Evolutionary conservation across 345 rosid species (phyloP).

Genomic region (Citrus mangshanensis): DNA sequence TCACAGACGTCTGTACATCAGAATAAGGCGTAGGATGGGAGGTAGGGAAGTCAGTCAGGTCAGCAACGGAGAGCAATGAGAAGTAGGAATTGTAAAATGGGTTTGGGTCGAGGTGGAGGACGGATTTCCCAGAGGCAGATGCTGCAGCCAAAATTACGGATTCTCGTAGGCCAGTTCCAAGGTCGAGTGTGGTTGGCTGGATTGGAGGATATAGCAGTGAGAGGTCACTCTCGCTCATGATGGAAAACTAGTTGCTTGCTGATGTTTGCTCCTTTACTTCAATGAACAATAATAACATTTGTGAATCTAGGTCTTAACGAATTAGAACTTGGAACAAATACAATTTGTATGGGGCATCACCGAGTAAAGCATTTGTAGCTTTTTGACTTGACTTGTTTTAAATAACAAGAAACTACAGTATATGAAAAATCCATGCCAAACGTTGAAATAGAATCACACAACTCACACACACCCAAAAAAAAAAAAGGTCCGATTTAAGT

Average conservation of each 20-base stretch:
- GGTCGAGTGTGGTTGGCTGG: slow-evolving; percentile 67
- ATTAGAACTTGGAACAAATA: too few relatives aligned
- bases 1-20: slow-evolving; percentile 46
- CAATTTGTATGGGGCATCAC: too few relatives aligned
- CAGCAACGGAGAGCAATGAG: slow-evolving; percentile 62
- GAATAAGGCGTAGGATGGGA: slow-evolving; percentile 52
- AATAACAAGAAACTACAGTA: too few relatives aligned
- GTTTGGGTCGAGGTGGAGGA: slow-evolving; percentile 83
- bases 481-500: too few relatives aligned
- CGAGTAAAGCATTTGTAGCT: too few relatives aligned
- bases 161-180: slow-evolving; percentile 73
- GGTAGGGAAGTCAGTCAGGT: slow-evolving; percentile 59
- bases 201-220: slow-evolving; percentile 54
- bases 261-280: too few relatives aligned
- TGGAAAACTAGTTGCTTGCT: neutral
- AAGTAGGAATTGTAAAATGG: slow-evolving; percentile 82
- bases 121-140: slow-evolving; percentile 57
- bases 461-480: too few relatives aligned
- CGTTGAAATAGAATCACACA: too few relatives aligned
- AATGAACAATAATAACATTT: too few relatives aligned
- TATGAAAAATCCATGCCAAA: too few relatives aligned
- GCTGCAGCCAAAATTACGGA: slow-evolving; percentile 70
- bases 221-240: slow-evolving; percentile 16
- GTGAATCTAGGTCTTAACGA: too few relatives aligned
- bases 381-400: too few relatives aligned